Evolutionary conservation across 2,329 filamentous ascomycete genomes (phyloP).

Genomic region (Zasmidium citrigriseum): DNA sequence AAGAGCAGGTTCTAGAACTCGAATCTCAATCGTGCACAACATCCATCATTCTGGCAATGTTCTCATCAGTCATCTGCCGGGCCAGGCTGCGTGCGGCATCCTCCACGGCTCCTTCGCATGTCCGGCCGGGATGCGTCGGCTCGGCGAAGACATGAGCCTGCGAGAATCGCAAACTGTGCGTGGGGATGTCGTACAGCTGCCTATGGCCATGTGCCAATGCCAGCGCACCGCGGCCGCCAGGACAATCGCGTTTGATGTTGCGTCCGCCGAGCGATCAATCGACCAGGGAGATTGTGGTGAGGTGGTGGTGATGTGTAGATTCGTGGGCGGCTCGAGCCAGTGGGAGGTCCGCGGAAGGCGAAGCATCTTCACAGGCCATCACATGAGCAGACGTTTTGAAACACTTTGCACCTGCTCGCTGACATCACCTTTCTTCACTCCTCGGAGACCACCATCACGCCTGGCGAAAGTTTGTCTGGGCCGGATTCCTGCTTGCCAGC

Average conservation of each 20-base stretch:
- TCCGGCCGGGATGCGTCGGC: not conserved
- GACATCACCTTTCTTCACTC: slow-evolving; percentile 1
- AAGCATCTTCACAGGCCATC: not conserved
- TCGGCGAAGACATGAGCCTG: not conserved
- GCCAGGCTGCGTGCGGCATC: not conserved
- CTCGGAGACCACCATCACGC: not conserved
- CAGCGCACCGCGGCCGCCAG: not conserved
- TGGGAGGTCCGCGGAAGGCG: not conserved
- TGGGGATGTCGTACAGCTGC: not conserved
- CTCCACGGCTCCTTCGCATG: not conserved
- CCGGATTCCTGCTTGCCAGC: not conserved
- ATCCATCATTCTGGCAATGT: no score
- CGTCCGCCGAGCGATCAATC: no score
- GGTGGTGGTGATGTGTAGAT: no score
- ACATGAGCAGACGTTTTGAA: not conserved
- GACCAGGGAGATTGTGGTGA: no score
- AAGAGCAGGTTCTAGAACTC: no score
- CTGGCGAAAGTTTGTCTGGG: not conserved
- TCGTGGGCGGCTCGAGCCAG: not conserved
- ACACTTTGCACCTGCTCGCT: not conserved
- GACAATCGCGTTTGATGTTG: no score
- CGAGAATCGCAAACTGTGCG: no score
- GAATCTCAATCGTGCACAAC: no score
- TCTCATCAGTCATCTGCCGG: no score
- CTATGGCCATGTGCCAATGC: not conserved